A percentile compares a stretch with the other conserved stretches of the same genome.
phyloP scores from a whole-genome alignment of 2,329 filamentous ascomycete genomes.

The Cercospora citrullina region DNA sequence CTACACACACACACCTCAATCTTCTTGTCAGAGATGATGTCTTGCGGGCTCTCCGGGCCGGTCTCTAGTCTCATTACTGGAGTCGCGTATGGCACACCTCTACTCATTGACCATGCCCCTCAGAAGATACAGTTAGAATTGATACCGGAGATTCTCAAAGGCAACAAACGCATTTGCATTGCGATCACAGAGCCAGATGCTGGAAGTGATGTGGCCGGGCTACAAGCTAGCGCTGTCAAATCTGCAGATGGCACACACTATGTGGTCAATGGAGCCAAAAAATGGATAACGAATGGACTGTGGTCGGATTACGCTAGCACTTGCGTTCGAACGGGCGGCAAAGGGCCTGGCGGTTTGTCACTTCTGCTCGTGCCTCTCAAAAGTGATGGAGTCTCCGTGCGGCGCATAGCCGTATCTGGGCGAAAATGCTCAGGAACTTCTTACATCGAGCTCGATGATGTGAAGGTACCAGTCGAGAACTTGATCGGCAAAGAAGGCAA shows the following conservation, averaged over 20 bases:
- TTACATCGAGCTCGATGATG: slow-evolving; percentile 72
- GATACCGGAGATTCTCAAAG: slow-evolving; percentile 65
- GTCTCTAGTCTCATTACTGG: slow-evolving; percentile 64
- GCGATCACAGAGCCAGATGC: slow-evolving; percentile 75
- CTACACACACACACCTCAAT: slow-evolving; percentile 67
- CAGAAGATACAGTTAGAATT: slow-evolving; percentile 62
- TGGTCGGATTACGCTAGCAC: slow-evolving; percentile 68
- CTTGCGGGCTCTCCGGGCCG: slow-evolving; percentile 64
- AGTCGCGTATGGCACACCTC: slow-evolving; percentile 69
- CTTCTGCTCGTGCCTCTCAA: slow-evolving; percentile 27
- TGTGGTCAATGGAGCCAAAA: slow-evolving; percentile 71
- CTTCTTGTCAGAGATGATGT: slow-evolving; percentile 67
- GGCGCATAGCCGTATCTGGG: slow-evolving; percentile 64
- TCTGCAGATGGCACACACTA: slow-evolving; percentile 64
- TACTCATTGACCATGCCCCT: slow-evolving; percentile 67
- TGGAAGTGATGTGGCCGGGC: slow-evolving; percentile 71
- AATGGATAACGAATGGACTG: slow-evolving; percentile 75
- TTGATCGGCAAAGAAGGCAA: slow-evolving; percentile 68
- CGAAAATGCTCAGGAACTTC: slow-evolving; percentile 67
- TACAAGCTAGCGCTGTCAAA: slow-evolving; percentile 65
- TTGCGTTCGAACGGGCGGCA: slow-evolving; percentile 56
- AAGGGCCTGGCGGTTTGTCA: slow-evolving; percentile 47
- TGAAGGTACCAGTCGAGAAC: slow-evolving; percentile 68
- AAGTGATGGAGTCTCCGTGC: slow-evolving; percentile 65
- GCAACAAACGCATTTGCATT: slow-evolving; percentile 68